Evolutionary conservation across 805 yeast genomes (phyloP).

Genomic region (Cyberlindnera galapagoensis): DNA sequence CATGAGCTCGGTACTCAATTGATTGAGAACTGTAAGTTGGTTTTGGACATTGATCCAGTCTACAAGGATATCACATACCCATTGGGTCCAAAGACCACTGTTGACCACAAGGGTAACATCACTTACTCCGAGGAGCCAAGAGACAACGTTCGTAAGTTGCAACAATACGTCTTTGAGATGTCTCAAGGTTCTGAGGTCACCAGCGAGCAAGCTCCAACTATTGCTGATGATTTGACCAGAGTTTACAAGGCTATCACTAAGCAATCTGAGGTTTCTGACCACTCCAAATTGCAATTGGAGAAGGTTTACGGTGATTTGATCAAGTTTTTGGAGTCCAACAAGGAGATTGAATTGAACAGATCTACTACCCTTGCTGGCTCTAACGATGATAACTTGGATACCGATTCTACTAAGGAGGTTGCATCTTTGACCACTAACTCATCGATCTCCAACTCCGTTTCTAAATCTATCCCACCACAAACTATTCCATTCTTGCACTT

Average conservation of each 20-base stretch:
- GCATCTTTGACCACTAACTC: slow-evolving; percentile 76
- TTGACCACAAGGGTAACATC: slow-evolving; percentile 84
- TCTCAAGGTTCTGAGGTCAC: slow-evolving; percentile 90
- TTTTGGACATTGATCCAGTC: slow-evolving; percentile 73
- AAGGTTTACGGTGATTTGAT: slow-evolving; percentile 64
- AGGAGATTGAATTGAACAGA: slow-evolving; percentile 65
- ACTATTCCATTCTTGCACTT: slow-evolving; percentile 94
- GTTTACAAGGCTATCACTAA: slow-evolving; percentile 77
- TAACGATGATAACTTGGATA: slow-evolving; percentile 42
- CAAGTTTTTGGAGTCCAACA: slow-evolving; percentile 58
- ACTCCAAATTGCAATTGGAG: slow-evolving; percentile 66
- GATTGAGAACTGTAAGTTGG: slow-evolving; percentile 92
- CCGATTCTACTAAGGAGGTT: slow-evolving; percentile 65
- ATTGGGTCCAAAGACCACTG: slow-evolving; percentile 88
- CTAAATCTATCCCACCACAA: slow-evolving; percentile 67
- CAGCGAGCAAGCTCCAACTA: slow-evolving; percentile 60
- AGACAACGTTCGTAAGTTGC: slow-evolving; percentile 87
- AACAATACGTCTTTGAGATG: slow-evolving; percentile 94
- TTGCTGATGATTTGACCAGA: slow-evolving; percentile 77
- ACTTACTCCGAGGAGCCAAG: slow-evolving; percentile 80
- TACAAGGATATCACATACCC: slow-evolving; percentile 93
- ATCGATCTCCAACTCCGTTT: slow-evolving; percentile 65
- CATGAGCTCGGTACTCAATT: slow-evolving; percentile 86
- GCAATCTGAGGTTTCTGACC: slow-evolving; percentile 55
- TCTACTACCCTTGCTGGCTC: slow-evolving; percentile 50